Base-by-base conservation (phyloP, 2,329 filamentous ascomycete genomes). In the Alternaria sp. region DNA sequence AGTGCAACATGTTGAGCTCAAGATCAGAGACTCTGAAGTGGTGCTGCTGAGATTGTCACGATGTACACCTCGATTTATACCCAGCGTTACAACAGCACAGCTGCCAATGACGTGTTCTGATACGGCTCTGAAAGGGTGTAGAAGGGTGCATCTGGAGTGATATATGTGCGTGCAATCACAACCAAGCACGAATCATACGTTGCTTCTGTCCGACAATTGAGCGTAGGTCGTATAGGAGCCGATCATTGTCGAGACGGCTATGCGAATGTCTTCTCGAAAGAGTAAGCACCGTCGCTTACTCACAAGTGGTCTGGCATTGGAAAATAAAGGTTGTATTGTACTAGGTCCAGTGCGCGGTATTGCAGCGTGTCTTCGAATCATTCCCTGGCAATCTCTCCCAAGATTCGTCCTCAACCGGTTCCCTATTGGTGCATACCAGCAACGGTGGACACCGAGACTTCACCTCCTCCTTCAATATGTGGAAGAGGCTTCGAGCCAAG, bases 1-100 rank as follows among this genome's bases (percentile, higher is more conserved):
- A 9, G 5, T 12, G 15, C 18, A 55, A 47, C 66, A 66, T 70
- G 0, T 26, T 62, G 59, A 41, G 5, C 11, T 14, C 5, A 7
- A 12, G 5, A 9, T 12, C 5, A 23, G 3, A 21, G 45, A 37
- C 14, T 12, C 5, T 2, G 20, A 30, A 7, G 18, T 6, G 10
- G 14, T 23, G 10, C 11, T 2, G 14, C 20, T 20, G 18, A 7
- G 5, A 12, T 25, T 6, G 15, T 12, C 2, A 3, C 25, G 25
- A 26, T 3, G 2, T 4, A 10, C 25, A 26, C 3, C 25, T 10
- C 49, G 14, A 53, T 53, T 53, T 53, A 53, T 53, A 53, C 28
- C 3, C 5, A 23, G 3, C 20, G 21, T 12, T 14, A 37, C 1
- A 21, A 10, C 8, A 9, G 1, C 8, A 8, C 1, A 41, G 14